A percentile compares a stretch with the other conserved stretches of the same genome.
These are phyloP conservation scores for Stemphylium vesicarium DNA, from an alignment of 2,329 filamentous ascomycete genomes.

Conservation along the genomic window DNA sequence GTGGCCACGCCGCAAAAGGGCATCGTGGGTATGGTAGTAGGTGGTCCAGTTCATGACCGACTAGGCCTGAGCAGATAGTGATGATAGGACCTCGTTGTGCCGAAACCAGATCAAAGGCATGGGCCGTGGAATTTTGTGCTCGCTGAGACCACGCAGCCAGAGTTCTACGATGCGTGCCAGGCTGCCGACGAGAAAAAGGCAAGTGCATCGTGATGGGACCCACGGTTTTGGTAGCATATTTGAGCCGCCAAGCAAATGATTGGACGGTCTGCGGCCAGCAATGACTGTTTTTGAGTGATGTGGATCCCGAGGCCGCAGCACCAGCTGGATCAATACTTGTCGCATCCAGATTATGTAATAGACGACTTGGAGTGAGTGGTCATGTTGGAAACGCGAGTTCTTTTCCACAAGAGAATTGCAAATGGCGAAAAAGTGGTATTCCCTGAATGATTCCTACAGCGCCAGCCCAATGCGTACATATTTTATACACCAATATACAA, in stretches of 20 bases:
- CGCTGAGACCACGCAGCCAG: not conserved
- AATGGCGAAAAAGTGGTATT: conserved; percentile 19
- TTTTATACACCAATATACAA: conserved; percentile 37
- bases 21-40: not conserved
- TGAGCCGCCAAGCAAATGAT: not conserved
- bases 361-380: not conserved
- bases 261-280: not conserved
- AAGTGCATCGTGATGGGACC: not conserved
- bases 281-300: not conserved
- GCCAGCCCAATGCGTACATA: conserved; percentile 39
- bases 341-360: not conserved
- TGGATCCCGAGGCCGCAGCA: not conserved
- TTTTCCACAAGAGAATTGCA: conserved; percentile 1
- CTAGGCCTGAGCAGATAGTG: not conserved
- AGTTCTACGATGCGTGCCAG: not conserved
- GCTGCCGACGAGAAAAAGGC: not conserved
- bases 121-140: not conserved
- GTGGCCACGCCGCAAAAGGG: not conserved
- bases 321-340: not conserved
- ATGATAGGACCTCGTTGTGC: not conserved
- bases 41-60: not conserved
- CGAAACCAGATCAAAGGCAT: not conserved
- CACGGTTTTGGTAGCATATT: not conserved
- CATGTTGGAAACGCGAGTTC: not conserved
- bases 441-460: conserved; percentile 26